Evolutionary conservation across 257 asterid species (phyloP).

Genomic region (Primulina eburnea): DNA sequence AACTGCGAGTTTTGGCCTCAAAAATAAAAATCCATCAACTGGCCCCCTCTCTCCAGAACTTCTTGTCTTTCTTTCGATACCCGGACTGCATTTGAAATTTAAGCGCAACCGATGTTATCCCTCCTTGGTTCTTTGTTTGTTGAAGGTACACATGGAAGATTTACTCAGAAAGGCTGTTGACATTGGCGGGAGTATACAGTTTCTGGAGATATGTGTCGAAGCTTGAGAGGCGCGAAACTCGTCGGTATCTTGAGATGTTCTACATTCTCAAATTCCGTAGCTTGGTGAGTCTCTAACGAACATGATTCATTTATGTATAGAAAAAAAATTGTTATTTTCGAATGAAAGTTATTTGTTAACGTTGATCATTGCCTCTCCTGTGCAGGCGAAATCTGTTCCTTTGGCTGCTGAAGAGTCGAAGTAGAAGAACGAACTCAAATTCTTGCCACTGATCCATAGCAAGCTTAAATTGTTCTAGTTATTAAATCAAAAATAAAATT

Average conservation of each 20-base stretch:
- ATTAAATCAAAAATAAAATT: neutral
- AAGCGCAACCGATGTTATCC: neutral
- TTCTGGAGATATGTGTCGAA: constrained; percentile 93
- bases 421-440: constrained; percentile 11
- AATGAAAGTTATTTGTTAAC: neutral
- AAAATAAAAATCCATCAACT: too few relatives aligned
- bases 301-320: neutral
- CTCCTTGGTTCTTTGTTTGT: neutral
- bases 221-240: constrained; percentile 85
- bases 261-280: constrained; percentile 89
- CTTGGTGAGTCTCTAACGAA: constrained; percentile 48
- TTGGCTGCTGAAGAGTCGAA: constrained; percentile 51
- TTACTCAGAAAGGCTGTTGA: constrained; percentile 91
- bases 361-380: neutral
- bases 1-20: too few relatives aligned
- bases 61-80: neutral
- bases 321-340: neutral
- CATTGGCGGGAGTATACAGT: constrained; percentile 87
- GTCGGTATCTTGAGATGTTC: constrained; percentile 95
- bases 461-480: neutral
- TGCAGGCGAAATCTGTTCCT: constrained; percentile 78
- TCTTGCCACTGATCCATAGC: neutral
- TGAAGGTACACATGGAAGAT: constrained; percentile 91
- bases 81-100: neutral
- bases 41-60: neutral